Evolutionary conservation across 2,329 filamentous ascomycete species (phyloP), one percentile per base, ranked within the genome.

Genomic region (Fusarium tanahbumbuense): DNA sequence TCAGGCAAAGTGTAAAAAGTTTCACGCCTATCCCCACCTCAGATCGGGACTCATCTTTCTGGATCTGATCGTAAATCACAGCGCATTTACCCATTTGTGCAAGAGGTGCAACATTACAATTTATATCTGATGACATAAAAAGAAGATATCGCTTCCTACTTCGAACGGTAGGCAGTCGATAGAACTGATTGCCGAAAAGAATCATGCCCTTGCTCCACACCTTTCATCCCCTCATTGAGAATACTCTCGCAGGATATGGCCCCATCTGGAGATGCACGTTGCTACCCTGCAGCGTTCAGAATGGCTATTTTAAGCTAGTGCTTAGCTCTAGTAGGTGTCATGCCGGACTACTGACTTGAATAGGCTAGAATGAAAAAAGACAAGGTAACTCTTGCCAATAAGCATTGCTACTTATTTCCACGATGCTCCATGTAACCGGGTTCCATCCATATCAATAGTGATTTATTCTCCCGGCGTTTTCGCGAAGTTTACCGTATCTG

Each of bases 41-140:
- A 2, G 18, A n/a, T 37, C 18, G 9, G 11, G 2, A n/a, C 10
- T 2, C 1, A 7, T 11, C 3, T 10, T 2, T 12, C 10, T 4
- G 1, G 1, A 37, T 37, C 10, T 7, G 4, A 18, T 37, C 6
- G 18, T 7, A 4, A 18, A 37, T 37, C 3, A 37, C 6, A 37
- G 5, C 10, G 10, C 34, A 37, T 0, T 3, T 11, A 12, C 1
- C 10, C 7, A 4, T 11, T 7, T 2, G 6, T 12, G 6, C 6
- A n/a, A 37, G 6, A 1, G n/a, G 1, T 4, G 1, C 9, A 11
- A 11, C 1, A 11, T n/a, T 6, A 3, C 10, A 11, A 2, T n/a
- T n/a, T 12, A 11, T 6, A 11, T 11, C 9, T 37, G 6, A 37
- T 37, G 18, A 3, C 10, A 37, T n/a, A 7, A 12, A 2, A 11